A percentile compares a stretch with the other conserved stretches of the same genome.
Evolutionary conservation across 257 asterid genomes (phyloP).

Genomic region (Datura wrightii): DNA sequence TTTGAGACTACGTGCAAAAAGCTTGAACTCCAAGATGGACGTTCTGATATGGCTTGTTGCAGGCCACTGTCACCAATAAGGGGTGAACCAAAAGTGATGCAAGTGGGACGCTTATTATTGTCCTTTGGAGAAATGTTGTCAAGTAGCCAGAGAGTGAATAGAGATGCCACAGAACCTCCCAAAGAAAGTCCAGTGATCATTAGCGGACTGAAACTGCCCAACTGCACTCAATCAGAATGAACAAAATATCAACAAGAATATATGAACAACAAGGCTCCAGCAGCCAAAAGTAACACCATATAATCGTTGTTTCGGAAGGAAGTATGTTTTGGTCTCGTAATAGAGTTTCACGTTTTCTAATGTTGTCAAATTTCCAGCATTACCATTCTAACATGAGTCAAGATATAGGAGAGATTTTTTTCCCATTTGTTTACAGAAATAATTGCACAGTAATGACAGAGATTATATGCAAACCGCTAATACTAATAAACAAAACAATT

Average conservation of each 20-base stretch:
- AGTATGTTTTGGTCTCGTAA: neutral
- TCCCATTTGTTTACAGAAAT: neutral
- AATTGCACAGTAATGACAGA: neutral
- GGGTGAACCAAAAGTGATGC: slow-evolving; percentile 49
- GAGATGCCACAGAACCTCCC: slow-evolving; percentile 49
- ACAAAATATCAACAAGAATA: neutral
- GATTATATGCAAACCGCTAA: neutral
- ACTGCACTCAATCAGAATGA: slow-evolving; percentile 36
- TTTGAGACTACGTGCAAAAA: slow-evolving; percentile 40
- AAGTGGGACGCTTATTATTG: slow-evolving; percentile 36
- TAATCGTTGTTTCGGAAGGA: neutral
- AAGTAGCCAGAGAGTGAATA: slow-evolving; percentile 48
- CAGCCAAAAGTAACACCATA: neutral
- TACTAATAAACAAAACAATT: neutral
- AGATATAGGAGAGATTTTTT: neutral
- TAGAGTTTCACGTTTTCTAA: neutral
- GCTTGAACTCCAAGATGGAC: slow-evolving; percentile 40
- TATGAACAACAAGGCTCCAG: slow-evolving; percentile 14
- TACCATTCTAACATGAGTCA: neutral
- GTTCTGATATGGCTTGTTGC: slow-evolving; percentile 40
- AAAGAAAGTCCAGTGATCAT: slow-evolving; percentile 42
- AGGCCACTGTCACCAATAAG: slow-evolving; percentile 41
- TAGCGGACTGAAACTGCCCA: slow-evolving; percentile 30
- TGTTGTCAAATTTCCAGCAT: neutral
- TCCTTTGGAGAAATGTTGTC: slow-evolving; percentile 31